Evolutionary conservation across 306 rosid species (phyloP), one percentile per base, ranked within the genome.

Genomic region (Lathyrus tuberosus): DNA sequence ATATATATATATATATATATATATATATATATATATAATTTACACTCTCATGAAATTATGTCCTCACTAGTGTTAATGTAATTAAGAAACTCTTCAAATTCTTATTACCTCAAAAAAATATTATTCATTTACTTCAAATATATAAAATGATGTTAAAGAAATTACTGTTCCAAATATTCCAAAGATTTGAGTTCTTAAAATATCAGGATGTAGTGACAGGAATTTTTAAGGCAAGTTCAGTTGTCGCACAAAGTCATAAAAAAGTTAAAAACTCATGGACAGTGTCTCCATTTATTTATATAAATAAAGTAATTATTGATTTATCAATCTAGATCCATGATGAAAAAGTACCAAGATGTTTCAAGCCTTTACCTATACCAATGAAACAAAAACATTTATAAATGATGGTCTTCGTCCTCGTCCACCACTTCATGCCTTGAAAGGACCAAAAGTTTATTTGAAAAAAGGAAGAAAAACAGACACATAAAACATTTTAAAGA

Each of bases 361-460:
- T 59, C 8, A 57, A 6, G 66, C 5, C 74, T 69, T 81, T 81
- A 42, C 64, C 77, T 3, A 73, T 73, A 77, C 67, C 31, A 73
- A 81, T 69, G 51, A 65, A 77, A 69, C 37, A 66, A 73, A 65
- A 73, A 73, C 65, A 65, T 42, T 66, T 41, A 12, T 18, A 68
- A 78, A 83, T 81, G 83, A 81, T 81, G 79, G 67, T 63, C 73
- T 3, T 38, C 37, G 26, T 51, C 67, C 38, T 67, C 35, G 26
- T 60, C 68, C 80, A 67, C 33, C 79, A 40, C 73, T 67, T 74
- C 57, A 66, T 70, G 91, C 86, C 84, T 86, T 63, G 78, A 86
- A 86, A 83, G 91, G 8, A 76, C 71, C 72, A 76, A 86, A 81
- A 71, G 68, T 11, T 13, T 7, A 35, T 73, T 69, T 74, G 59